Evolutionary conservation across 2,329 filamentous ascomycete species (phyloP).

Genomic region (Neofusicoccum ribis): DNA sequence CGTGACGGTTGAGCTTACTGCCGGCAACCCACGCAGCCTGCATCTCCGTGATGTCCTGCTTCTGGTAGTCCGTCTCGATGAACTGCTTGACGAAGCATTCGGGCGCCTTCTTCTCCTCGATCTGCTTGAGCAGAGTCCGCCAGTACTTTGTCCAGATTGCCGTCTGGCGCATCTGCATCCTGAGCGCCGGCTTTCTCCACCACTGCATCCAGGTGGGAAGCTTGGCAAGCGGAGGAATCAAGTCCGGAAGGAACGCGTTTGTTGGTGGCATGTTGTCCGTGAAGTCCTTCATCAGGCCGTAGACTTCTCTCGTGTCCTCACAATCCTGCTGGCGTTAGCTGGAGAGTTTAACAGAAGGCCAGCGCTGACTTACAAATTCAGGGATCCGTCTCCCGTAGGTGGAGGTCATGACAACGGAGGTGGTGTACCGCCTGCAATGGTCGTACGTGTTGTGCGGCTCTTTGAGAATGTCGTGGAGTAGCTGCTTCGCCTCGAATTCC

Average conservation of each 20-base stretch:
- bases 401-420: slow-evolving; percentile 39
- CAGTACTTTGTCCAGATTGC: slow-evolving; percentile 36
- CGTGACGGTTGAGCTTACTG: slow-evolving; percentile 18
- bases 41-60: slow-evolving; percentile 36
- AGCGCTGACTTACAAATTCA: slow-evolving; percentile 29
- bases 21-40: slow-evolving; percentile 39
- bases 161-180: slow-evolving; percentile 34
- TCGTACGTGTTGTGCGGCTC: slow-evolving; percentile 25
- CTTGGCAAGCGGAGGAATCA: slow-evolving; percentile 30
- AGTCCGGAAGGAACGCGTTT: slow-evolving; percentile 34
- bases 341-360: too few relatives aligned
- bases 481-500: slow-evolving; percentile 48
- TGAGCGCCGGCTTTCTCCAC: slow-evolving; percentile 32
- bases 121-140: slow-evolving; percentile 31
- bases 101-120: slow-evolving; percentile 33
- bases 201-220: slow-evolving; percentile 33
- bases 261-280: slow-evolving; percentile 28
- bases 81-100: slow-evolving; percentile 39
- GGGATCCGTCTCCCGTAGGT: slow-evolving; percentile 37
- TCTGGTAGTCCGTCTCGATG: slow-evolving; percentile 39
- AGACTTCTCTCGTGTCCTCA: slow-evolving; percentile 34
- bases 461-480: slow-evolving; percentile 44
- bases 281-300: slow-evolving; percentile 38
- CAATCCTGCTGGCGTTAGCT: slow-evolving; percentile 27
- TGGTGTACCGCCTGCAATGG: slow-evolving; percentile 30